Evolutionary conservation across 805 yeast species (phyloP).

Genomic region (Hanseniaspora guilliermondii): DNA sequence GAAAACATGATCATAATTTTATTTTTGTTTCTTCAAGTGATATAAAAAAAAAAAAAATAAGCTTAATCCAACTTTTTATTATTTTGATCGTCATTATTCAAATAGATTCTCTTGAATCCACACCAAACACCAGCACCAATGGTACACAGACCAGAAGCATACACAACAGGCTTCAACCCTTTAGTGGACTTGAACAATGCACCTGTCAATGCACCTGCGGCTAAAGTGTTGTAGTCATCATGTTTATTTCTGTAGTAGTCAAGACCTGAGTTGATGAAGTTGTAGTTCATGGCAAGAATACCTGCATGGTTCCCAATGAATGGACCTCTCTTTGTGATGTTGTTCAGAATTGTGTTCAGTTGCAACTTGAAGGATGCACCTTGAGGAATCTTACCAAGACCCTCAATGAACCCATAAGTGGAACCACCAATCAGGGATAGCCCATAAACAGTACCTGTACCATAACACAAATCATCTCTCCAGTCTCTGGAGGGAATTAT

Average conservation of each 20-base stretch:
- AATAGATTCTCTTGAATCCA: constrained; percentile 43
- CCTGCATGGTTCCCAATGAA: constrained; percentile 92
- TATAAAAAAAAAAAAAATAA: background rate
- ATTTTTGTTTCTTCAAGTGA: background rate
- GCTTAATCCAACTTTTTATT: constrained; percentile 1
- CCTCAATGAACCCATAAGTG: constrained; percentile 74
- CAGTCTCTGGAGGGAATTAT: constrained; percentile 92
- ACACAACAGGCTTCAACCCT: constrained; percentile 79
- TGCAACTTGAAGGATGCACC: constrained; percentile 68
- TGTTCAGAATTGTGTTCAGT: constrained; percentile 80
- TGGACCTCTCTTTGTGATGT: constrained; percentile 91
- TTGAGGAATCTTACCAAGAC: constrained; percentile 63
- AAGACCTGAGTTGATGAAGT: constrained; percentile 65
- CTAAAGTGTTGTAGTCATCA: constrained; percentile 71
- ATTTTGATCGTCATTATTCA: constrained; percentile 4
- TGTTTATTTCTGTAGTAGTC: constrained; percentile 80
- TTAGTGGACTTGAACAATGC: constrained; percentile 77
- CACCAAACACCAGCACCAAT: constrained; percentile 89
- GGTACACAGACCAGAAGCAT: constrained; percentile 75
- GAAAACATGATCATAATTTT: background rate
- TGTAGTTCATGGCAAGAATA: constrained; percentile 80
- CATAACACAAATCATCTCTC: constrained; percentile 95
- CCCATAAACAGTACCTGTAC: constrained; percentile 89
- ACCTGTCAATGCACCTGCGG: constrained; percentile 85
- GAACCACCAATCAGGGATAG: constrained; percentile 85